These are phyloP conservation scores for Phytophthora macrochlamydospora DNA, from an alignment of 352 stramenopile species.

Conservation along the genomic window DNA sequence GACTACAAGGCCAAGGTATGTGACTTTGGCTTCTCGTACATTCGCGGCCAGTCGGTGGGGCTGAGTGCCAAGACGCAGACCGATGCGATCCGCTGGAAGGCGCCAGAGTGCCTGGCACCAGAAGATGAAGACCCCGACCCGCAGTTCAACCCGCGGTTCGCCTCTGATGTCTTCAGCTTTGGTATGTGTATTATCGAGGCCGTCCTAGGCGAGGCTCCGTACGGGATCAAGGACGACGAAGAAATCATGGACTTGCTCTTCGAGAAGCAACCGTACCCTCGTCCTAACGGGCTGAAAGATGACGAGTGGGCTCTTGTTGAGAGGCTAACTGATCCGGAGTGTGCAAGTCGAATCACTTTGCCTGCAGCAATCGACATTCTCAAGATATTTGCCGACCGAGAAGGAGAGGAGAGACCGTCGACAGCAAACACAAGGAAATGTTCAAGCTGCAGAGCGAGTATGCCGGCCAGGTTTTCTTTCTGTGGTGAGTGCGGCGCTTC, in stretches of 20 bases:
- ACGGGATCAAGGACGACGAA: conserved; percentile 8
- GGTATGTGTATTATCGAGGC: conserved; percentile 41
- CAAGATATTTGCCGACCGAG: conserved; percentile 19
- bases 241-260: conserved; percentile 4
- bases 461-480: conserved; percentile 6
- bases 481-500: conserved; percentile 7
- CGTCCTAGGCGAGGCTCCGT: conserved; percentile 13
- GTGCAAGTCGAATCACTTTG: conserved; percentile 9
- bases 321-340: conserved; percentile 12
- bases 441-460: neutral
- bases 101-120: conserved; percentile 1
- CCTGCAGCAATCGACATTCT: conserved; percentile 12
- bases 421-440: neutral
- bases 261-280: neutral
- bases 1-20: conserved; percentile 28
- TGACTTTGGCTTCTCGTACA: conserved; percentile 39
- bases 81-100: conserved; percentile 11
- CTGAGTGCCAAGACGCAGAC: conserved; percentile 24
- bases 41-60: conserved; percentile 19
- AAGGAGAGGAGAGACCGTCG: neutral
- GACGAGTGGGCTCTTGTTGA: conserved; percentile 22
- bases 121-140: conserved; percentile 5
- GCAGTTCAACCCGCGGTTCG: conserved; percentile 4
- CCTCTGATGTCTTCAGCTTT: conserved; percentile 34
- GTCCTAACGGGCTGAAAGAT: conserved; percentile 13